Evolutionary conservation across 345 rosid species (phyloP).

Genomic region (Acer yangbiense): DNA sequence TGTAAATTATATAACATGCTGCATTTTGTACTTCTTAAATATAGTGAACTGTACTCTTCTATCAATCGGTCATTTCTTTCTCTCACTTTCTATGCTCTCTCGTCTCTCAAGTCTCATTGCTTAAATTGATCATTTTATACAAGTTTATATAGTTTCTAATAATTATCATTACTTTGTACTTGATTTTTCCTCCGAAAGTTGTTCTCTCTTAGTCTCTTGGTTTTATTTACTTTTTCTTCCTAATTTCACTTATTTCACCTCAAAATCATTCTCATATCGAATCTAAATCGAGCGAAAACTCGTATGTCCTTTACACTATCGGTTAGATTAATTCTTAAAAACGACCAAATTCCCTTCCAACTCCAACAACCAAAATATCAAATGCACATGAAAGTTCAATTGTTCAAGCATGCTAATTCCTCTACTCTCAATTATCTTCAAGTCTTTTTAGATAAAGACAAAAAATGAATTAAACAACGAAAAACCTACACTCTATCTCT

Average conservation of each 20-base stretch:
- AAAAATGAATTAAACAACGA: neutral
- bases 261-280: neutral
- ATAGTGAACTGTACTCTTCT: neutral
- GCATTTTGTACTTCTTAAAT: neutral
- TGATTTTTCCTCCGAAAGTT: neutral
- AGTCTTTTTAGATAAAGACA: neutral
- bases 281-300: neutral
- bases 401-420: neutral
- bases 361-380: neutral
- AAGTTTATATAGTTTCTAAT: neutral
- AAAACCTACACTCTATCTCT: neutral
- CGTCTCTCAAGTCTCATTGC: neutral
- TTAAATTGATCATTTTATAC: neutral
- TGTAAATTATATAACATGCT: neutral
- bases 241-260: neutral
- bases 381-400: neutral
- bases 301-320: neutral
- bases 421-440: neutral
- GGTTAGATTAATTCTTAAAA: neutral
- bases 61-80: neutral
- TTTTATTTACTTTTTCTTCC: neutral
- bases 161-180: neutral
- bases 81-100: neutral
- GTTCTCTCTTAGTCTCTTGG: neutral
- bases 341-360: neutral